Base-by-base conservation (phyloP, 169 alveolate genomes). In the Sarcocystis neurona region DNA sequence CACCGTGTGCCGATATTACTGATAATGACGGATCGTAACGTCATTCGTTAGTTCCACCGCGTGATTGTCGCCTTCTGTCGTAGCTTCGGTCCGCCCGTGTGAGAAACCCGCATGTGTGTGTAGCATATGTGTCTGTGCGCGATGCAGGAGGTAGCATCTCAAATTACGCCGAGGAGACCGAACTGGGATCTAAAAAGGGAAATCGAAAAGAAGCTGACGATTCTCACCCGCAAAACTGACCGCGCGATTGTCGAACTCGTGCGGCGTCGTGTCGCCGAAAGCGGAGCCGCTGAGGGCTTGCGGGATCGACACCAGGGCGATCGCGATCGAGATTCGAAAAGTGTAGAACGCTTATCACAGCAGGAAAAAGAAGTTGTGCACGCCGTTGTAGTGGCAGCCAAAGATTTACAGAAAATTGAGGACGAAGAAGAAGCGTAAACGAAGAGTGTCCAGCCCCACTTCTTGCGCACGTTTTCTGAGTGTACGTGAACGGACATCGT, bases 101-200 rank as follows among this genome's bases (percentile, higher is more conserved):
- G 27, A 37, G 15, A 10, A 12, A n/a, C 3, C 44, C n/a, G 44
- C n/a, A 58, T 58, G 70, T 34, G 18, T 1, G 18, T 27, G 39
- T 2, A 58, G n/a, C 75, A 18, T 63, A 0, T 72, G 47, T 43
- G 47, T n/a, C 23, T 27, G 23, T 82, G 23, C 30, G 23, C 50
- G 47, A 1, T 50, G 46, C 94, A 94, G 86, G 93, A 92, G 78
- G 84, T 92, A 32, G 68, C 92, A 18, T 91, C 93, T 56, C 94
- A 91, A 72, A 92, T 94, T 23, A 82, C 86, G 60, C 95, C 96
- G n/a, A 90, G 91, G 44, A 87, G 93, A 77, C 93, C 94, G 30
- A 94, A 94, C 84, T 92, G 93, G 84, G 97, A 96, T 82, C 87
- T 96, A 86, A 95, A 95, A 90, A 89, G 97, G 86, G 96, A 96